phyloP scores from a whole-genome alignment of 495 filamentous ascomycete species.

The Xylaria flabelliformis region DNA sequence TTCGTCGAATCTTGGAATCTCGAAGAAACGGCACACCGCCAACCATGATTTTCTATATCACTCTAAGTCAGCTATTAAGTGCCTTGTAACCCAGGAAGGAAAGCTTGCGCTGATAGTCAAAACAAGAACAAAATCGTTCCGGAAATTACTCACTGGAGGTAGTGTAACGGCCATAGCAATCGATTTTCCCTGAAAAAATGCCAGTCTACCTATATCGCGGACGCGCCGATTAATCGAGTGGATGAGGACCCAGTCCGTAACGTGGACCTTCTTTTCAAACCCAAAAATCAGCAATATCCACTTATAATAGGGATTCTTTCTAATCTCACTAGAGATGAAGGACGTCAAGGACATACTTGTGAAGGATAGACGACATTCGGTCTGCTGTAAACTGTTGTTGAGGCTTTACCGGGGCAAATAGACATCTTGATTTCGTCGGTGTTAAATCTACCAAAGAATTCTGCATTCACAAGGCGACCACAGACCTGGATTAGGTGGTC shows the following conservation, averaged over 20 bases:
- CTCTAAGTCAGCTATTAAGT: not conserved
- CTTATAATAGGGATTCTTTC: not conserved
- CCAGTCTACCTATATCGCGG: not conserved
- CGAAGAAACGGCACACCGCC: not conserved
- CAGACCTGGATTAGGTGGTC: not conserved
- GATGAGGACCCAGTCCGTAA: slow-evolving; percentile 11
- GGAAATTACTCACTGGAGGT: not conserved
- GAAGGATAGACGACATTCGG: not conserved
- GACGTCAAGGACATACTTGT: not conserved
- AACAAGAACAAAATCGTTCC: not conserved
- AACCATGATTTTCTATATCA: not conserved
- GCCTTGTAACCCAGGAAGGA: not conserved
- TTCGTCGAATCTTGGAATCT: not conserved
- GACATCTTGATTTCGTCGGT: not conserved
- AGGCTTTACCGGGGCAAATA: not conserved
- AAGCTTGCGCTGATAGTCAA: not conserved
- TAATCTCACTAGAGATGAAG: not conserved
- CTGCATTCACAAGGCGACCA: not conserved
- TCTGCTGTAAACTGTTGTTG: not conserved
- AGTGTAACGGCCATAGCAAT: not conserved
- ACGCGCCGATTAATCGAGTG: not conserved
- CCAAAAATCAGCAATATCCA: not conserved
- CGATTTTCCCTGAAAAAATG: not conserved
- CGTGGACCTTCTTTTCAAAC: not conserved
- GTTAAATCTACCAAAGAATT: not conserved